A percentile compares a stretch with the other conserved stretches of the same genome.
phyloP scores from a whole-genome alignment of 2,329 filamentous ascomycete species.

The Tolypocladium endophyticum region DNA sequence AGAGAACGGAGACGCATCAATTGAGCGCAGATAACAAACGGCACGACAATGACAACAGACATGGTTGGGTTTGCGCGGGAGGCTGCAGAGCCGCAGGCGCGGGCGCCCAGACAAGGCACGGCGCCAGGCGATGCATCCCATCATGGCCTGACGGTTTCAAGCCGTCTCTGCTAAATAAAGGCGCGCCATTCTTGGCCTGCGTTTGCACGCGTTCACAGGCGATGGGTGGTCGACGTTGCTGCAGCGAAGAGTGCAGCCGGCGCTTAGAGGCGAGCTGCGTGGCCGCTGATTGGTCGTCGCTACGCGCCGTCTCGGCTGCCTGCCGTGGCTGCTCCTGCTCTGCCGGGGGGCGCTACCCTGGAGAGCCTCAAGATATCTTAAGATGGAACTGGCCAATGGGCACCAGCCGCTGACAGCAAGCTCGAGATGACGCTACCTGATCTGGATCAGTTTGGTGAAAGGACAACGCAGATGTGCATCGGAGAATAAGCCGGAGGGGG shows the following conservation, averaged over 20 bases:
- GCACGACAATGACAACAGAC: slow-evolving; percentile 5
- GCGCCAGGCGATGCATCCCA: not conserved
- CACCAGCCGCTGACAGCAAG: not conserved
- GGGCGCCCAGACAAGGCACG: not conserved
- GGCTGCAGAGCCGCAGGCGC: not conserved
- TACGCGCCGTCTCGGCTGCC: slow-evolving; percentile 17
- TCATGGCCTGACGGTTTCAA: not conserved
- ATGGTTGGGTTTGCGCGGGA: not conserved
- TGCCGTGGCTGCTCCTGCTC: not conserved
- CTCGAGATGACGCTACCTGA: not conserved
- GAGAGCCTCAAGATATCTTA: too few species aligned
- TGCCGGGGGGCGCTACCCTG: not conserved
- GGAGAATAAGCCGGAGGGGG: not conserved
- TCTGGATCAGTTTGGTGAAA: not conserved
- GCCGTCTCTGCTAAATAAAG: slow-evolving; percentile 1
- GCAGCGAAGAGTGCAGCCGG: slow-evolving; percentile 22
- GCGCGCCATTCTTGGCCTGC: not conserved
- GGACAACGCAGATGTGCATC: not conserved
- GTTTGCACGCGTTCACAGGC: not conserved
- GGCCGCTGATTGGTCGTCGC: slow-evolving; percentile 14
- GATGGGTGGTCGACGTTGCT: slow-evolving; percentile 1
- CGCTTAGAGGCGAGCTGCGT: slow-evolving; percentile 18
- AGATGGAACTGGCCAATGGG: not conserved
- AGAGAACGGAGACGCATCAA: not conserved
- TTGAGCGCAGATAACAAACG: slow-evolving; percentile 3